Base-by-base conservation (phyloP, 2,329 filamentous ascomycete species). In the Pseudogymnoascus sp. region DNA sequence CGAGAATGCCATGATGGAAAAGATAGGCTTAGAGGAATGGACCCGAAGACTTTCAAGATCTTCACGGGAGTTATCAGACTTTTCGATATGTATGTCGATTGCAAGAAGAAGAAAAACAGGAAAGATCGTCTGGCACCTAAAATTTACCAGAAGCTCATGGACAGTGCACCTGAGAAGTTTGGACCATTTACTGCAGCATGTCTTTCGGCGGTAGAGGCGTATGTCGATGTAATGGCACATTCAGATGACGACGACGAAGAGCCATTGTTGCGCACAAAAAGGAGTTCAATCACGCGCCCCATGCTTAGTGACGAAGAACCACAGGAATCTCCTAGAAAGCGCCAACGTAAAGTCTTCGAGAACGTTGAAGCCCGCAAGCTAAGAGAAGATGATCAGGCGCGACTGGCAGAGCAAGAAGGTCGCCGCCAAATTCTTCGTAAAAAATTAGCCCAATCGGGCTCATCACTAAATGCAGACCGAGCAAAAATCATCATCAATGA, bases 401-500 rank as follows among this genome's bases (percentile, higher is more conserved):
- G 82, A 59, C 70, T 78, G 3, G 71, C 76, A 60, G 76, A 81
- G 60, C 81, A 85, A 67, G 77, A 82, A 58, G 70, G 73, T 62
- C 82, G 84, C 10, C 63, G 75, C 28, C 68, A 71, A 64, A 77
- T 74, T 61, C 74, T 80, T 34, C 78, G 74, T 65, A 72, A 71
- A 65, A 76, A 70, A 62, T 73, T 80, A 63, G 80, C 72, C 64
- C 71, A 67, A 63, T 76, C 71, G 61, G 78, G 69, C 52, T 72
- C 65, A 62, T 76, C 73, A 63, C 71, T 70, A 63, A 77, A 70
- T 69, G 80, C 67, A 74, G 76, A 64, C 70, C 74, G 39, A 72
- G 77, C 55, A 71, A 61, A 65, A 13, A 71, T 89, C 21, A 82
- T 87, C 52, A 81, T 91, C 71, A 90, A 90, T 68, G 79, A 83